phyloP scores from a whole-genome alignment of 352 stramenopile species.

The Phytophthora sansomeana region DNA sequence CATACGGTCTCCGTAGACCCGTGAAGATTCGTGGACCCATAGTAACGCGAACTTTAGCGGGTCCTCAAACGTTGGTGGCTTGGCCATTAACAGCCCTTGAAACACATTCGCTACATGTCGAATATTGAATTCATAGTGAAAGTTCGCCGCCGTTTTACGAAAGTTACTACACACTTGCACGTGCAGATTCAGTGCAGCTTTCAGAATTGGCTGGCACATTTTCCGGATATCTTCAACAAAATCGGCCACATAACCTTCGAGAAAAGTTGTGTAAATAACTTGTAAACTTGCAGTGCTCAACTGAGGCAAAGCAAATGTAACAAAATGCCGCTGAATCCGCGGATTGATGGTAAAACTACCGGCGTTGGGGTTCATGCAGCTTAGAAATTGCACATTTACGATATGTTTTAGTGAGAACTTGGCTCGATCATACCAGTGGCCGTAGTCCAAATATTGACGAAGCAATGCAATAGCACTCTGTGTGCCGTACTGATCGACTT shows the following conservation, averaged over 20 bases:
- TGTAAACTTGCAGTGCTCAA: constrained; percentile 89
- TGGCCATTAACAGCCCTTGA: constrained; percentile 93
- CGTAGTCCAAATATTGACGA: constrained; percentile 95
- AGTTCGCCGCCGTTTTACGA: constrained; percentile 95
- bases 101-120: constrained; percentile 96
- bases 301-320: constrained; percentile 93
- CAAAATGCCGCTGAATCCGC: constrained; percentile 95
- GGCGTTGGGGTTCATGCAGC: constrained; percentile 96
- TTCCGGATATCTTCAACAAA: constrained; percentile 95
- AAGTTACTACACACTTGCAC: constrained; percentile 80
- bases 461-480: constrained; percentile 95
- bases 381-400: constrained; percentile 94
- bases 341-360: constrained; percentile 95
- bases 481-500: constrained; percentile 95
- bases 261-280: constrained; percentile 96
- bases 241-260: constrained; percentile 93
- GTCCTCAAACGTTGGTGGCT: constrained; percentile 86
- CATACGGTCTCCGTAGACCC: constrained; percentile 96
- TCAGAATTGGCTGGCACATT: constrained; percentile 85
- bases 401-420: constrained; percentile 96
- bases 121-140: constrained; percentile 99
- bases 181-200: constrained; percentile 92
- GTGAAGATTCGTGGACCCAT: constrained; percentile 96
- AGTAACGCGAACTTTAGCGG: constrained; percentile 92
- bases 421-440: constrained; percentile 94